These are phyloP conservation scores for Tarenaya hassleriana DNA, from an alignment of 345 rosid genomes.

Conservation along the genomic window DNA sequence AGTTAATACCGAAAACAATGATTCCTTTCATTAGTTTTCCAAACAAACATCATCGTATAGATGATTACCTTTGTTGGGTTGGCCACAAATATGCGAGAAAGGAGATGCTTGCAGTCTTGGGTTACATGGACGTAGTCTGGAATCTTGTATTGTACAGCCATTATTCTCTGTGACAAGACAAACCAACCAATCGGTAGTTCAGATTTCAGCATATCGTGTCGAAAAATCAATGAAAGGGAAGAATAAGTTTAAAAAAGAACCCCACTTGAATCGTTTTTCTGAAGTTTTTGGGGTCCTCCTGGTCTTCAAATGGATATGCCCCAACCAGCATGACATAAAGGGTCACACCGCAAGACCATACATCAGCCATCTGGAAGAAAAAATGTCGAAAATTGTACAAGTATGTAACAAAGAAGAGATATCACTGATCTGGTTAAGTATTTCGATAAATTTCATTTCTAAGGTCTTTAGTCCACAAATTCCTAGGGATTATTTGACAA, in stretches of 20 bases:
- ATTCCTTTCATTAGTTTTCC: too few species aligned
- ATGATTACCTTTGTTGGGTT: slow-evolving; percentile 56
- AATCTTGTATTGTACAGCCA: slow-evolving; percentile 84
- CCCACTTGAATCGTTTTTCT: slow-evolving; percentile 78
- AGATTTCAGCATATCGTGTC: slow-evolving; percentile 3
- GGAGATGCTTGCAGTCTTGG: slow-evolving; percentile 75
- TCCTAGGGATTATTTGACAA: too few species aligned
- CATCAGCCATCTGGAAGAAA: slow-evolving; percentile 70
- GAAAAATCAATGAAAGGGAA: not conserved
- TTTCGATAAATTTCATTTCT: not conserved
- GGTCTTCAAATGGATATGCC: slow-evolving; percentile 94
- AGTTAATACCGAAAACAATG: too few species aligned
- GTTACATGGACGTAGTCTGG: slow-evolving; percentile 90
- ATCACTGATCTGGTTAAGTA: not conserved
- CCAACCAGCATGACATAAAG: slow-evolving; percentile 94
- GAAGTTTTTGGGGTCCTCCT: slow-evolving; percentile 74
- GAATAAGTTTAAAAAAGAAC: slow-evolving; percentile 12
- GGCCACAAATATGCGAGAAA: slow-evolving; percentile 74
- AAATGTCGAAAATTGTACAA: not conserved
- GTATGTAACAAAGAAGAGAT: not conserved
- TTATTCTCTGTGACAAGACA: slow-evolving; percentile 54
- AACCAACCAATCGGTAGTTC: slow-evolving; percentile 10
- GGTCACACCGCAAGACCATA: slow-evolving; percentile 97
- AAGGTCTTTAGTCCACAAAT: too few species aligned
- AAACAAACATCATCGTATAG: not conserved